Base-by-base conservation (phyloP, 2,329 filamentous ascomycete genomes). In the Hypoxylon sp. region DNA sequence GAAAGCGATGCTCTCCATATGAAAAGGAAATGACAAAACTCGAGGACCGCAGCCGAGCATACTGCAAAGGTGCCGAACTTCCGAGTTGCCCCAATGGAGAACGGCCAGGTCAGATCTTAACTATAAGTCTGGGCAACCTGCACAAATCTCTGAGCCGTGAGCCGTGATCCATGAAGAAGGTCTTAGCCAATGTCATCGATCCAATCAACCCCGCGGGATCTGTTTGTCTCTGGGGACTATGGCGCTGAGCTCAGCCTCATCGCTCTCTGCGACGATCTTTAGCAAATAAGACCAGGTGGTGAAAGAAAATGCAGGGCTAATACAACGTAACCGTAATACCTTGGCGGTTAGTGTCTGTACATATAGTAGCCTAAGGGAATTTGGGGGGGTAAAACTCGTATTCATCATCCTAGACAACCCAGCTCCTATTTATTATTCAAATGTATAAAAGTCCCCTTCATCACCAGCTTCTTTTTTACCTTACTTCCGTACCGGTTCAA, bases 1-100 rank as follows among this genome's bases (percentile, higher is more conserved):
- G 96, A 98, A 73, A 96, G 93, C 69, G 95, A 98, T 78, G 83
- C 89, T 10, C 84, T 91, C 71, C 87, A 92, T 74, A 84, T 92
- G 82, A 82, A 82, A 69, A 80, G 83, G 50, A 82, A 80, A 74
- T 79, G 65, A 76, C 30, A 45, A 45, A 23, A 13, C 21, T 41
- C n/a, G 17, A 14, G 6, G 46, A 36, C 51, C 45, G 48, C 25
- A 11, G 25, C 48, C 19, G 21, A 38, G 34, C 41, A 21, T 43
- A 28, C 14, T 49, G 57, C 17, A 46, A 50, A 52, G 49, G 43
- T 74, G 73, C 72, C 72, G 71, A 68, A 30, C 36, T 69, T 68
- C 69, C 73, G 70, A 58, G 30, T 51, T 30, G 25, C 57, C 43
- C 52, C 63, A 49, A 51, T 36, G 23, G 46, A 61, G 21, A 52